phyloP scores from a whole-genome alignment of 192 early-diverging fungal genomes.

The Dispira parvispora region DNA sequence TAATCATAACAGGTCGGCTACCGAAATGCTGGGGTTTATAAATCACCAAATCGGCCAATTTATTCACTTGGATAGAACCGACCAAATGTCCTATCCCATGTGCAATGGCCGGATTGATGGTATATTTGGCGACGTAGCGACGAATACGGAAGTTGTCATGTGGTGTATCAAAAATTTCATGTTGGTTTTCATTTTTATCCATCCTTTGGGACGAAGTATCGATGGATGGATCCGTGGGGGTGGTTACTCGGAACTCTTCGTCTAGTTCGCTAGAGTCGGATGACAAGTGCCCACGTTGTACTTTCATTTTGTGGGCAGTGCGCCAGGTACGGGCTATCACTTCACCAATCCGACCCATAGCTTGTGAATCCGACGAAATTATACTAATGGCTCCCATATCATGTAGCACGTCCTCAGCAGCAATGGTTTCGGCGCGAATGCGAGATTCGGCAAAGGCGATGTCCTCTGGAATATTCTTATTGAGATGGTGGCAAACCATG shows the following conservation, averaged over 20 bases:
- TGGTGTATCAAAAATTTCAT: slow-evolving; percentile 22
- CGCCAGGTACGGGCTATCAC: slow-evolving; percentile 88
- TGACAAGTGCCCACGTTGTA: slow-evolving; percentile 47
- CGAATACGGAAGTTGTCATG: slow-evolving; percentile 80
- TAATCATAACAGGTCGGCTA: slow-evolving; percentile 61
- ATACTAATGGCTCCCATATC: slow-evolving; percentile 90
- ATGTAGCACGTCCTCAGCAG: slow-evolving; percentile 90
- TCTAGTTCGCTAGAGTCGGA: slow-evolving; percentile 15
- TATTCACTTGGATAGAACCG: slow-evolving; percentile 85
- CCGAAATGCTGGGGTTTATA: slow-evolving; percentile 80
- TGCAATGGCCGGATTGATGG: slow-evolving; percentile 89
- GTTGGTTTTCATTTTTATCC: slow-evolving; percentile 10
- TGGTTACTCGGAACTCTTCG: not conserved
- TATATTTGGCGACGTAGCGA: slow-evolving; percentile 93
- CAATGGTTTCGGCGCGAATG: slow-evolving; percentile 94
- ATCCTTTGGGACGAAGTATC: not conserved
- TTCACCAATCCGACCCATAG: slow-evolving; percentile 95
- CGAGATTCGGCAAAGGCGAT: slow-evolving; percentile 92
- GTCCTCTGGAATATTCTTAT: slow-evolving; percentile 85
- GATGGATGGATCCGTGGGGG: not conserved
- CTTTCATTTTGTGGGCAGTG: slow-evolving; percentile 90
- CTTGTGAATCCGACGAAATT: slow-evolving; percentile 86
- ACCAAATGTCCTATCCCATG: slow-evolving; percentile 76
- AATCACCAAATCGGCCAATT: slow-evolving; percentile 85
- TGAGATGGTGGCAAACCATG: slow-evolving; percentile 96